phyloP scores from a whole-genome alignment of 2,329 filamentous ascomycete species.

The Beauveria scarabaeidicola region DNA sequence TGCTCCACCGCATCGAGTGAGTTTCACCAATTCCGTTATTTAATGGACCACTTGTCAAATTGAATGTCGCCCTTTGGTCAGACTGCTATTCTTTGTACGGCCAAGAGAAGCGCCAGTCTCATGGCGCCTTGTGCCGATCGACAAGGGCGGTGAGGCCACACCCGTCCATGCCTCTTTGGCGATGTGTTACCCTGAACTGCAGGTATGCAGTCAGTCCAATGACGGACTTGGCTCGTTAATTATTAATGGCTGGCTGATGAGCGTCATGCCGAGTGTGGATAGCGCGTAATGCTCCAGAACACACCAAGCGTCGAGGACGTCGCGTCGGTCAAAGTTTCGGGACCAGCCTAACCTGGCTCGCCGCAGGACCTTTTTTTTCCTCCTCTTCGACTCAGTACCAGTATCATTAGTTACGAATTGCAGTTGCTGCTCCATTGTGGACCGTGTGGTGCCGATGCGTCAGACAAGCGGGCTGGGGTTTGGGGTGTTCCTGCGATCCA shows the following conservation, averaged over 20 bases:
- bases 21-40: too few relatives aligned
- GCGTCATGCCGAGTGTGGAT: not conserved
- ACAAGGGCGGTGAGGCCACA: slow-evolving; percentile 6
- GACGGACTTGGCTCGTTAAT: not conserved
- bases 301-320: not conserved
- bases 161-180: not conserved
- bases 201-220: not conserved
- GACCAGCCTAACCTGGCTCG: not conserved
- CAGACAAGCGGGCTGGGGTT: not conserved
- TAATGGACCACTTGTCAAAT: not conserved
- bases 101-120: not conserved
- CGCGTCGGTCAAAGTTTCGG: not conserved
- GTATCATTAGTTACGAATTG: not conserved
- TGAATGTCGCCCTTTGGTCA: not conserved
- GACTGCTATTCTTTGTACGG: not conserved
- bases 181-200: not conserved
- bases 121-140: not conserved
- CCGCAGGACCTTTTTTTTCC: not conserved
- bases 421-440: not conserved
- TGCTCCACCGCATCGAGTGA: not conserved
- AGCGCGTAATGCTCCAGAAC: not conserved
- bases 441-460: not conserved
- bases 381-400: not conserved
- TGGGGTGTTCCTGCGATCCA: too few relatives aligned
- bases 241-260: not conserved